A percentile compares a stretch with the other conserved stretches of the same genome.
Evolutionary conservation across 768 basidiomycete species (phyloP).

Genomic region (Boletus bicolor): DNA sequence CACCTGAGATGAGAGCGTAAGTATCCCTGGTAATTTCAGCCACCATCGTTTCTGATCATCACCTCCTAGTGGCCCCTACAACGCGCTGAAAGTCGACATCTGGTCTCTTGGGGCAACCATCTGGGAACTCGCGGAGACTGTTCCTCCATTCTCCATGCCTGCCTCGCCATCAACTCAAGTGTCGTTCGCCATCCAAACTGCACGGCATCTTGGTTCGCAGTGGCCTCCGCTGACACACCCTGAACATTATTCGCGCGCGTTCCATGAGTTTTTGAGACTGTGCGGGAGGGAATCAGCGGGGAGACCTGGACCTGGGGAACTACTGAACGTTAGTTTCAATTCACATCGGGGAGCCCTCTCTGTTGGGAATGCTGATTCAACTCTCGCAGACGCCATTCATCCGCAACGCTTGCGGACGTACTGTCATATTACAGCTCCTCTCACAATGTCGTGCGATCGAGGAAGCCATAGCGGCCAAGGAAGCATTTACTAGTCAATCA

Average conservation of each 20-base stretch:
- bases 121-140: conserved; percentile 77
- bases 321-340: conserved; percentile 51
- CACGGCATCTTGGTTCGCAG: conserved; percentile 45
- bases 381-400: conserved; percentile 55
- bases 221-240: conserved; percentile 65
- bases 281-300: conserved; percentile 60
- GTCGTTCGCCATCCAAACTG: conserved; percentile 39
- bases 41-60: conserved; percentile 6
- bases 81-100: conserved; percentile 71
- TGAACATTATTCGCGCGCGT: conserved; percentile 59
- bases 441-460: conserved; percentile 68
- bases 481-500: conserved; percentile 4
- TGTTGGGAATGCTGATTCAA: conserved; percentile 3
- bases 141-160: conserved; percentile 64
- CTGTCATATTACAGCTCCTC: conserved; percentile 64
- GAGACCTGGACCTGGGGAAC: conserved; percentile 54
- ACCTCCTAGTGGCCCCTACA: conserved; percentile 55
- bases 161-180: conserved; percentile 18
- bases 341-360: not conserved
- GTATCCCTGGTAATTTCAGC: conserved; percentile 20
- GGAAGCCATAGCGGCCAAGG: conserved; percentile 32
- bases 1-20: conserved; percentile 74
- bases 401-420: conserved; percentile 63
- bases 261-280: conserved; percentile 67
- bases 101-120: conserved; percentile 84